Base-by-base conservation (phyloP, 352 stramenopile genomes). In the Aphanomyces cochlioides region DNA sequence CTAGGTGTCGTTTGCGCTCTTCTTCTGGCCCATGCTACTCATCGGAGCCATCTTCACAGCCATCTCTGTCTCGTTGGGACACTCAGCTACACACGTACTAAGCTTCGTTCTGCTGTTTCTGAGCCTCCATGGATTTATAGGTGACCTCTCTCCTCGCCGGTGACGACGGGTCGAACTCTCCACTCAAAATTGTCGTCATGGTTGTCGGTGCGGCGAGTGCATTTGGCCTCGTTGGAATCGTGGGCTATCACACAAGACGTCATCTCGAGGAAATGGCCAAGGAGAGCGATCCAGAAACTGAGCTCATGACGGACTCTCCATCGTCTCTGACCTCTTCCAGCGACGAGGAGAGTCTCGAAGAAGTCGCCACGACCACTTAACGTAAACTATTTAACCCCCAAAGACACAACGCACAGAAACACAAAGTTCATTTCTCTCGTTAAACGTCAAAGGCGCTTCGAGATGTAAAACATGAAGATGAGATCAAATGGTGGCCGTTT, bases 51-150 rank as follows among this genome's bases (percentile, higher is more conserved):
- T 80, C 17, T 93, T 91, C 72, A 88, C 82, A 3, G 72, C 82
- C 77, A 84, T 93, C 41, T 93, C 84, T 80, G 82, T 90, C 50
- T 93, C 89, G 66, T 87, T 83, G 6, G 84, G 86, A 56, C 82
- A 90, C 56, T 80, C 79, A 0, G 84, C 86, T 19, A 69, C 61
- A 19, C 38, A 69, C 12, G 61, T 69, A 63, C 4, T 2, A 21
- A 67, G 13, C 21, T 67, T n/a, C 28, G 5, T 59, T n/a, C 34
- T 37, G 39, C 21, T 4, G 10, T 36, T 36, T 19, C 3, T n/a
- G 7, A 58, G 17, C 15, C 13, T 48, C 58, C 61, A 36, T 47
- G 45, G 47, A 13, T 38, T 77, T 88, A 74, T 83, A 90, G 48
- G 64, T 92, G 53, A 78, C 82, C 38, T 58, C 73, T 43, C 66